Evolutionary conservation across 163 green algal species (phyloP), one percentile per base, ranked within the genome.

Genomic region (Scenedesmus sp.): DNA sequence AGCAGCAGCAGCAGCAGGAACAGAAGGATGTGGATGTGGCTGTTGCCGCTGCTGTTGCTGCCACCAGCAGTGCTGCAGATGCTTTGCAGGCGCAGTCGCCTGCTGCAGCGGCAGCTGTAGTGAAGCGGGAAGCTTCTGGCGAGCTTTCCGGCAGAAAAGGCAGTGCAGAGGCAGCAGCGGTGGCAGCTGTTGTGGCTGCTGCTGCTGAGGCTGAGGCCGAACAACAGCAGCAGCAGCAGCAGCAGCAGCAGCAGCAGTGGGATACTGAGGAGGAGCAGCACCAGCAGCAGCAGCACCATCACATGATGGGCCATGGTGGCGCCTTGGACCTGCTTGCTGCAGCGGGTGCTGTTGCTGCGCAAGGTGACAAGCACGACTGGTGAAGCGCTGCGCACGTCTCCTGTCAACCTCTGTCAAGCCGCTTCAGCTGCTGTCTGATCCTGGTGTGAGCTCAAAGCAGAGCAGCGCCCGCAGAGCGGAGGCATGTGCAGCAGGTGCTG

Each of bases 171-270:
- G 70, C 70, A 7, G 66, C 66, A 34, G 66, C 66, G 26, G 66
- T 4, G 20, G 62, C 62, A 70, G 62, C 62, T 18, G 62, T 70
- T 34, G 66, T 26, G n/a, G 77, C 77, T 86, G 81, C 52, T 86
- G 81, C 46, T 46, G 81, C 81, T 67, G 54, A 56, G 4, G 81
- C 54, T 67, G 54, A 56, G 4, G 81, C 54, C 54, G 52, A 66
- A 64, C 81, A 62, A 64, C 20, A 84, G 76, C 12, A 26, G 76
- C 34, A 84, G 76, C 34, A 82, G 23, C 73, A 83, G 76, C 34
- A 82, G 23, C 73, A 83, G 76, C 34, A 84, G 55, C 85, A 89
- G 60, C 85, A 82, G 60, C 85, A 64, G 6, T 34, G 73, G 64
- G 56, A 54, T 55, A 12, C 67, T 34, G 34, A 87, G 55, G 54